Conservation (phyloP, 441 rosid species). For the Adansonia madagascariensis region DNA sequence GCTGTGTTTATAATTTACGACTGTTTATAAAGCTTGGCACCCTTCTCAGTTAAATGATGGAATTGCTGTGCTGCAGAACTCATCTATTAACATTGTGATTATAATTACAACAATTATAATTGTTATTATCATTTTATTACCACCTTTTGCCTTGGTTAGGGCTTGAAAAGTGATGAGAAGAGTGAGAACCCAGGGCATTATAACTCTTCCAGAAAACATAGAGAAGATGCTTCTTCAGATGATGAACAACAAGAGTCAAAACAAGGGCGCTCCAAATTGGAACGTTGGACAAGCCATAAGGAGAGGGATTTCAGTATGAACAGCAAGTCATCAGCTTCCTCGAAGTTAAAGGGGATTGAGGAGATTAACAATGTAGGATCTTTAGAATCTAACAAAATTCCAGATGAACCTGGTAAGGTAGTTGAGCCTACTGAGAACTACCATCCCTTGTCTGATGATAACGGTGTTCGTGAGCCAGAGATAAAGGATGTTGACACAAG, state of each 20-base stretch:
- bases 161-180: constrained; percentile 52
- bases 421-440: constrained; percentile 47
- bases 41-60: constrained; percentile 18
- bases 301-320: constrained; percentile 71
- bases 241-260: constrained; percentile 78
- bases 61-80: constrained; percentile 21
- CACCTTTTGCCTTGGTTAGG: constrained; percentile 58
- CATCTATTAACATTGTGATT: constrained; percentile 32
- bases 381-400: constrained; percentile 41
- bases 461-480: constrained; percentile 51
- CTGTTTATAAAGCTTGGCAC: not conserved
- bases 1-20: constrained; percentile 14
- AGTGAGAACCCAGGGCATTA: constrained; percentile 45
- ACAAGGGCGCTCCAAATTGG: constrained; percentile 87
- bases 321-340: constrained; percentile 65
- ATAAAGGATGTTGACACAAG: constrained; percentile 59
- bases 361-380: constrained; percentile 49
- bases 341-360: constrained; percentile 65
- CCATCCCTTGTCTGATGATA: constrained; percentile 52
- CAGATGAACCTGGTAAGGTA: constrained; percentile 43
- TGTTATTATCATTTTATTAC: not conserved
- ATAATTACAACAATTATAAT: not conserved
- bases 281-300: constrained; percentile 96
- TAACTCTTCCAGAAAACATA: constrained; percentile 58
- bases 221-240: constrained; percentile 69